These are phyloP conservation scores for Phytophthora pini DNA, from an alignment of 352 stramenopile genomes.

Conservation along the genomic window DNA sequence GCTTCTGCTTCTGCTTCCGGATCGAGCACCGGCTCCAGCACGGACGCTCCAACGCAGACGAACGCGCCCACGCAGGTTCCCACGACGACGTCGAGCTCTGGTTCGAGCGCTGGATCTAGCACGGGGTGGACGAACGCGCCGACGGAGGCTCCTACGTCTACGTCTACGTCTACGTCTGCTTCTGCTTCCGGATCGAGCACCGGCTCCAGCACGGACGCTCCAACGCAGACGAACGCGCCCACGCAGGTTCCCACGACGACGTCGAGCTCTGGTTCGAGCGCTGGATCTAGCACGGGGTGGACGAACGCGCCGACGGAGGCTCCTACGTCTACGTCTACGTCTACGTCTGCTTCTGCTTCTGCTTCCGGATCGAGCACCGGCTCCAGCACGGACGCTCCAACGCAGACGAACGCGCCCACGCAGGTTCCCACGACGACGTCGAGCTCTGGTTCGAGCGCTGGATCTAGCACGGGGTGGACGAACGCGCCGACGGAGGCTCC, in stretches of 20 bases:
- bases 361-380: neutral
- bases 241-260: neutral
- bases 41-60: neutral
- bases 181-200: neutral
- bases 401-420: neutral
- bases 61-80: conserved; percentile 5
- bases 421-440: neutral
- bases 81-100: conserved; percentile 5
- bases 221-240: neutral
- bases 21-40: neutral
- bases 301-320: neutral
- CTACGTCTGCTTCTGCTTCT: neutral
- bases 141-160: conserved; percentile 7
- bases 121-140: neutral
- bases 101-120: conserved; percentile 6
- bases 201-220: neutral
- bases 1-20: neutral
- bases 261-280: neutral
- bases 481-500: neutral
- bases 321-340: neutral
- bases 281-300: conserved; percentile 2
- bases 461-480: neutral
- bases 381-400: neutral
- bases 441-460: neutral
- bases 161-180: neutral